These are phyloP conservation scores for Ophiocordyceps camponoti-leonardi DNA, from an alignment of 2,329 filamentous ascomycete genomes.

Conservation along the genomic window DNA sequence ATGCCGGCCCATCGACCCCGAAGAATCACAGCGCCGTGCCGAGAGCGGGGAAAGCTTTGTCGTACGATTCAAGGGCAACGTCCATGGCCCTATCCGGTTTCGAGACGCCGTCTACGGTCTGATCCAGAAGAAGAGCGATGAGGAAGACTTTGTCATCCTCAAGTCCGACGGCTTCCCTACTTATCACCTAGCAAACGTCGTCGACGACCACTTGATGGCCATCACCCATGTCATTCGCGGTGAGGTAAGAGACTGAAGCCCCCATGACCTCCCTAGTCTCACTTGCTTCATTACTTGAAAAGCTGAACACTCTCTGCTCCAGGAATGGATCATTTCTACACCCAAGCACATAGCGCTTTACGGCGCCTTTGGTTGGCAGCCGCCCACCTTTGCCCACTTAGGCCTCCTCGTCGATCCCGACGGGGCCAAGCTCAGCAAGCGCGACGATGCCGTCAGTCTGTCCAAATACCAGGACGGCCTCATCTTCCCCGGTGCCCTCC, in stretches of 20 bases:
- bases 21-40: constrained; percentile 56
- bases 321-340: constrained; percentile 94
- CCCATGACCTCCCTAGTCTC: neutral
- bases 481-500: constrained; percentile 31
- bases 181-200: constrained; percentile 92
- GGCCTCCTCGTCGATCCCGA: constrained; percentile 53
- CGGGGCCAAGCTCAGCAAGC: constrained; percentile 74
- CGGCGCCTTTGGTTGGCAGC: constrained; percentile 56
- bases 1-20: constrained; percentile 48
- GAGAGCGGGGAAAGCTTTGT: constrained; percentile 54
- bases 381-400: constrained; percentile 65
- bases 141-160: constrained; percentile 76
- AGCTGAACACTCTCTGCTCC: neutral
- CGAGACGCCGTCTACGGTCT: constrained; percentile 66
- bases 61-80: constrained; percentile 53
- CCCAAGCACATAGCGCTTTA: constrained; percentile 59
- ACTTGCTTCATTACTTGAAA: neutral
- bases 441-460: constrained; percentile 39
- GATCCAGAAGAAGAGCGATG: constrained; percentile 34
- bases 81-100: constrained; percentile 40
- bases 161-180: constrained; percentile 89
- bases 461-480: constrained; percentile 29
- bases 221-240: constrained; percentile 93
- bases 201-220: constrained; percentile 89
- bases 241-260: constrained; percentile 30